Evolutionary conservation across 2,329 filamentous ascomycete genomes (phyloP), one percentile per base, ranked within the genome.

Genomic region (Lasiodiplodia sp.): DNA sequence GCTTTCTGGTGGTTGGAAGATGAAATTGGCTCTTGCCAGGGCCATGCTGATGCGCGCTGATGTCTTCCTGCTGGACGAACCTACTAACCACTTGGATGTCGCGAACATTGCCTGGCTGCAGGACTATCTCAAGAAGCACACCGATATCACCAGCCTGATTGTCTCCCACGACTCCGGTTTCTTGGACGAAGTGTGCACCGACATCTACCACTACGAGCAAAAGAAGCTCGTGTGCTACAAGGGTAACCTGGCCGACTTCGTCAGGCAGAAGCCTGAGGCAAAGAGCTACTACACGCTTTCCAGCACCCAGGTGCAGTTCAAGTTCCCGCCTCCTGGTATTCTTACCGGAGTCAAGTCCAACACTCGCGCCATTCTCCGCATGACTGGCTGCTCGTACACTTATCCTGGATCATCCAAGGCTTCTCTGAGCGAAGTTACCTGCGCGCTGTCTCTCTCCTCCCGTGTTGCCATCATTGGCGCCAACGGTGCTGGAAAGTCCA

Each of bases 111-210:
- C 92, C 73, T 99, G 96, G 96, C 83, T 99, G 58, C 91, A 97
- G 80, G 91, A 94, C 73, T 99, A 99, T 80, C 89, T 99, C 75
- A 97, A 96, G 87, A 87, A 87, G n/a, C 94, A 99, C 83, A 92
- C 93, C 6, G 93, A 98, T 63, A 98, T 98, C 78, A 99, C 96
- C 70, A 97, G 93, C 78, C 85, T 99, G 84, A 98, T 99, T 77
- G 96, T 99, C 73, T 96, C 92, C 79, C 96, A 99, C 92, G 96
- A 99, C 87, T 98, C 95, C 3, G 91, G 92, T 25, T 99, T 99
- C 87, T 84, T 99, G 69, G 96, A 99, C 79, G 94, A 95, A 72
- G 94, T 99, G 73, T 98, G 95, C 77, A 99, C 96, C 7, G 96
- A 99, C 79, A 97, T 99, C 77, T 97, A 97, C 84, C 96, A 99